Conservation (phyloP, 805 yeast species). For the Monosporozyma siamensis region DNA sequence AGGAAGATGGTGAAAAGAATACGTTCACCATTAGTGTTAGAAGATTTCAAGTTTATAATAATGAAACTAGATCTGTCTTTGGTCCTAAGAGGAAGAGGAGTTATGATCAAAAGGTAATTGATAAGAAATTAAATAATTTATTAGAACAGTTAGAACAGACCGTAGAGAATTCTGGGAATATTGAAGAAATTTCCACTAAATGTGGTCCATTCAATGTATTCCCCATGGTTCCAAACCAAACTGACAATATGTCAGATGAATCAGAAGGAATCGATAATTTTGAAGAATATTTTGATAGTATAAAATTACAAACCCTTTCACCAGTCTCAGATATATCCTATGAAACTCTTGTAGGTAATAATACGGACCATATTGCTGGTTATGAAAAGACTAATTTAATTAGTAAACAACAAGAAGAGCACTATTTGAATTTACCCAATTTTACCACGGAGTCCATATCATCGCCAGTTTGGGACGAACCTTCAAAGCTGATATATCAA, state of each 20-base stretch:
- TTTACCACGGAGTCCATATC: not conserved
- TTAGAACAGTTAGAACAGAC: conserved; percentile 9
- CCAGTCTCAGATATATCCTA: not conserved
- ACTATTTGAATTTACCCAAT: not conserved
- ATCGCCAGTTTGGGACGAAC: not conserved
- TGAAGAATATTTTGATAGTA: not conserved
- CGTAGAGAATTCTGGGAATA: conserved; percentile 3
- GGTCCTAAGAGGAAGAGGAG: conserved; percentile 7
- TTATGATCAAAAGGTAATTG: conserved; percentile 18
- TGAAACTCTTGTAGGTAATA: not conserved
- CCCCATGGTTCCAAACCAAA: too few relatives aligned
- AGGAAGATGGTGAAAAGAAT: conserved; percentile 4
- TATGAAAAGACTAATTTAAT: not conserved
- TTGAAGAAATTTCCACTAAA: conserved; percentile 14
- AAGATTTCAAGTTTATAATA: conserved; percentile 25
- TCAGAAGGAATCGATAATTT: too few relatives aligned
- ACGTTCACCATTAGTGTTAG: conserved; percentile 26
- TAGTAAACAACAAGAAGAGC: not conserved
- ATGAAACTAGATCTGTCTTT: conserved; percentile 19
- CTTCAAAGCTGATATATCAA: not conserved
- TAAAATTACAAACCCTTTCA: not conserved
- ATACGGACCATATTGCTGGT: not conserved
- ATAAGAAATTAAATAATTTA: conserved; percentile 13
- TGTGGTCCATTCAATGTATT: not conserved
- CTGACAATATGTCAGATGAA: too few relatives aligned